These are phyloP conservation scores for Phlyctochytrium arcticum DNA, from an alignment of 192 early-diverging fungal genomes.

Conservation along the genomic window DNA sequence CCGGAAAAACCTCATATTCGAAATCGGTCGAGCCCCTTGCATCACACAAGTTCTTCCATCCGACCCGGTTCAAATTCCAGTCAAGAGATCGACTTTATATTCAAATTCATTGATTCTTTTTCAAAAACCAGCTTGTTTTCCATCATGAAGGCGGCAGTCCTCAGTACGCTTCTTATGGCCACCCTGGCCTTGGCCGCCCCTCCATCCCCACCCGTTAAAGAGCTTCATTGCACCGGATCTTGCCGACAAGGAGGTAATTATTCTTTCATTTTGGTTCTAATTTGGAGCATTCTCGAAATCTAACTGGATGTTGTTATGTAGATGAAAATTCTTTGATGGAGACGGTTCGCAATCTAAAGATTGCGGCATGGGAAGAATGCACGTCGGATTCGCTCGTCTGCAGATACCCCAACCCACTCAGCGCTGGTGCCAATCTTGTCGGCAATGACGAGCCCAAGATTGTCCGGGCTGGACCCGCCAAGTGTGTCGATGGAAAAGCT, in stretches of 20 bases:
- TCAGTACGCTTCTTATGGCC: neutral
- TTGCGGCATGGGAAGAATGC: slow-evolving; percentile 1
- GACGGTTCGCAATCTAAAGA: neutral
- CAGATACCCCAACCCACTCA: neutral
- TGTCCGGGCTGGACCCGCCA: no score
- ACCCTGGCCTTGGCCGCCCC: neutral
- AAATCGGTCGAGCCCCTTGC: no score
- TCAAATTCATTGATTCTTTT: no score
- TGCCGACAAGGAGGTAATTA: neutral
- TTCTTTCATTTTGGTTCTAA: neutral
- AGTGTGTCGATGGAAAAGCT: no score
- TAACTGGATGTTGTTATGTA: neutral
- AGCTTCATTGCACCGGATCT: neutral
- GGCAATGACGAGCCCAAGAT: no score
- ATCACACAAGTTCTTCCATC: no score
- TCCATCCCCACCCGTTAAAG: neutral
- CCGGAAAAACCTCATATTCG: no score
- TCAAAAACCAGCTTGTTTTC: no score
- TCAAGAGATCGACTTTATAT: no score
- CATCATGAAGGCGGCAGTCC: neutral
- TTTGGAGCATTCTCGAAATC: neutral
- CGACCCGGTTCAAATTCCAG: no score
- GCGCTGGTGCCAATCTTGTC: no score
- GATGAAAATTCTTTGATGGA: neutral
- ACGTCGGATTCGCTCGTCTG: neutral